Conservation (phyloP, 1,139 yeast species). For the Yamadazyma aaseri region DNA sequence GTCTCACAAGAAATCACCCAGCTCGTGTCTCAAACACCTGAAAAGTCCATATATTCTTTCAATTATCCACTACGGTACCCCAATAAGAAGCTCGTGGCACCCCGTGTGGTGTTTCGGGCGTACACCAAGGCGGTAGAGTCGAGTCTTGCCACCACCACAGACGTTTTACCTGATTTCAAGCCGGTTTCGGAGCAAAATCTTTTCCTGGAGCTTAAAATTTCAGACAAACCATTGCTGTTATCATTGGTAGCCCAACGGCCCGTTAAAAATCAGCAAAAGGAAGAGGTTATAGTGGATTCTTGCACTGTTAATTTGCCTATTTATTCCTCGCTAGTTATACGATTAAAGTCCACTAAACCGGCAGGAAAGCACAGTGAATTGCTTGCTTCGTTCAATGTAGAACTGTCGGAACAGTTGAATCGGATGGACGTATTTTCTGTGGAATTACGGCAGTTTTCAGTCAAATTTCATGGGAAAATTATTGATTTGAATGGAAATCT, state of each 20-base stretch:
- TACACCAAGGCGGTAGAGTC: constrained; percentile 4
- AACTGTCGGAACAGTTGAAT: constrained; percentile 46
- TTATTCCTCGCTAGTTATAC: constrained; percentile 38
- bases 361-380: constrained; percentile 53
- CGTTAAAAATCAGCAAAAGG: background rate
- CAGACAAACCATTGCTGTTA: background rate
- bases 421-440: constrained; percentile 16
- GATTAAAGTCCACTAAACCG: constrained; percentile 56
- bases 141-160: background rate
- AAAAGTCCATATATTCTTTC: constrained; percentile 16
- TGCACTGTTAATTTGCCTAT: constrained; percentile 19
- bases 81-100: constrained; percentile 29
- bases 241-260: background rate
- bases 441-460: constrained; percentile 15
- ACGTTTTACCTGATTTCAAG: constrained; percentile 13
- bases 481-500: constrained; percentile 25
- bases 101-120: constrained; percentile 28
- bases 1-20: background rate
- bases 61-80: constrained; percentile 39
- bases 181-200: constrained; percentile 7
- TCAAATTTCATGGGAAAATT: constrained; percentile 40
- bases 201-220: constrained; percentile 7
- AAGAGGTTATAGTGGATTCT: constrained; percentile 1
- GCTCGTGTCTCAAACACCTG: background rate
- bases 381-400: constrained; percentile 56